These are phyloP conservation scores for Hippophae gyantsensis DNA, from an alignment of 306 rosid genomes.

Conservation along the genomic window DNA sequence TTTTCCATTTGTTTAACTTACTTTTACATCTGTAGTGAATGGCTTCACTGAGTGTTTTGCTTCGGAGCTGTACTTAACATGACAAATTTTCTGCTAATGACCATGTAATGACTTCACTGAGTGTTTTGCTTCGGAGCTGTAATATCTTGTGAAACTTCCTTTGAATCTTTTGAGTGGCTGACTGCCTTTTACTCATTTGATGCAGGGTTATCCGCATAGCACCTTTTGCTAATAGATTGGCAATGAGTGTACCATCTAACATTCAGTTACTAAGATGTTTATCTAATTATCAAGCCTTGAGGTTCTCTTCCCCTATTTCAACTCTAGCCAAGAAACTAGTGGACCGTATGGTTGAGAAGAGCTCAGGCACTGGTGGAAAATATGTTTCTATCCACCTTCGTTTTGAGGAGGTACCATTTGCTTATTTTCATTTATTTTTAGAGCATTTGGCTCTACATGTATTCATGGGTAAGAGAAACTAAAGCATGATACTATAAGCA, in stretches of 20 bases:
- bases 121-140: constrained; percentile 8
- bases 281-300: constrained; percentile 77
- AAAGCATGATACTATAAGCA: constrained; percentile 5
- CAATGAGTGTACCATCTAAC: constrained; percentile 85
- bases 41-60: too few species aligned
- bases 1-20: constrained; percentile 6
- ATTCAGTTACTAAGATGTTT: constrained; percentile 87
- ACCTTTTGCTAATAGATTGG: constrained; percentile 92
- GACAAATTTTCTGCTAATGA: background rate
- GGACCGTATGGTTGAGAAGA: constrained; percentile 57
- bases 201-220: constrained; percentile 80
- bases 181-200: constrained; percentile 9
- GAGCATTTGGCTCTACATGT: constrained; percentile 8
- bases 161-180: constrained; percentile 8
- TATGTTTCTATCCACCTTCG: constrained; percentile 84
- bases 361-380: constrained; percentile 66
- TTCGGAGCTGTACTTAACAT: background rate
- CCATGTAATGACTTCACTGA: constrained; percentile 11
- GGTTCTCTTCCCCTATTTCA: constrained; percentile 68
- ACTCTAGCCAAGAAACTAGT: constrained; percentile 58
- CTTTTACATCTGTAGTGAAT: background rate
- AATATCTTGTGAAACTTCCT: constrained; percentile 2
- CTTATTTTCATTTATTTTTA: constrained; percentile 13
- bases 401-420: constrained; percentile 78
- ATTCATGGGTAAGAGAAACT: background rate